These are phyloP conservation scores for Hondaea fermentalgiana DNA, from an alignment of 108 stramenopile genomes.

Conservation along the genomic window DNA sequence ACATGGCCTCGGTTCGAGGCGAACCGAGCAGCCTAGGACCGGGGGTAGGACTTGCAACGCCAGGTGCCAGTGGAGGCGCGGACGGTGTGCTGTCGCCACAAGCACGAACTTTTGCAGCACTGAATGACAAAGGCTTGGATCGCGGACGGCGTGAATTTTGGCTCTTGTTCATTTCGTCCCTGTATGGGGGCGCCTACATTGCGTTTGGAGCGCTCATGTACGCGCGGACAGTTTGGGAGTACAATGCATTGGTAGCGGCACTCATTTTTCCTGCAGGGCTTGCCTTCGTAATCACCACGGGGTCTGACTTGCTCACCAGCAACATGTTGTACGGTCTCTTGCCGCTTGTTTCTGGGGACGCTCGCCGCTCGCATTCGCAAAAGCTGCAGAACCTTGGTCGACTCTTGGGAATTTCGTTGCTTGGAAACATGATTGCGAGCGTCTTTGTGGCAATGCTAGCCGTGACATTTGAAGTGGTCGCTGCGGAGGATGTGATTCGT, in stretches of 20 bases:
- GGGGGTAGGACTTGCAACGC: no score
- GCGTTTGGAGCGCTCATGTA: background rate
- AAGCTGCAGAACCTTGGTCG: background rate
- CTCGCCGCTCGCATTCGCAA: background rate
- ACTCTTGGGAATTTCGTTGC: background rate
- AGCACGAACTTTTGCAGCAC: background rate
- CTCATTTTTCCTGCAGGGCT: background rate
- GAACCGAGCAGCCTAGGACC: no score
- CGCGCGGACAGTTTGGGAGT: background rate
- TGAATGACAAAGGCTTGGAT: background rate
- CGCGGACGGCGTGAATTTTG: background rate
- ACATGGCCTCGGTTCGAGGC: no score
- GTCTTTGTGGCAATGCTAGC: conserved; percentile 10
- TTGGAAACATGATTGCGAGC: conserved; percentile 32
- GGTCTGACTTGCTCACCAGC: background rate
- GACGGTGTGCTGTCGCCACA: background rate
- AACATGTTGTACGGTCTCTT: background rate
- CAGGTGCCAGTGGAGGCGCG: background rate
- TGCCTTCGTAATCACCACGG: background rate
- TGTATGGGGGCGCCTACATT: background rate
- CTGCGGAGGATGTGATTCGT: background rate
- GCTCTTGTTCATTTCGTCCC: background rate
- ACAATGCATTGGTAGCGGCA: background rate
- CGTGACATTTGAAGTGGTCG: conserved; percentile 15
- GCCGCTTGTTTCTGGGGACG: background rate